phyloP scores from a whole-genome alignment of 495 filamentous ascomycete species.

The Penicillium fimorum region DNA sequence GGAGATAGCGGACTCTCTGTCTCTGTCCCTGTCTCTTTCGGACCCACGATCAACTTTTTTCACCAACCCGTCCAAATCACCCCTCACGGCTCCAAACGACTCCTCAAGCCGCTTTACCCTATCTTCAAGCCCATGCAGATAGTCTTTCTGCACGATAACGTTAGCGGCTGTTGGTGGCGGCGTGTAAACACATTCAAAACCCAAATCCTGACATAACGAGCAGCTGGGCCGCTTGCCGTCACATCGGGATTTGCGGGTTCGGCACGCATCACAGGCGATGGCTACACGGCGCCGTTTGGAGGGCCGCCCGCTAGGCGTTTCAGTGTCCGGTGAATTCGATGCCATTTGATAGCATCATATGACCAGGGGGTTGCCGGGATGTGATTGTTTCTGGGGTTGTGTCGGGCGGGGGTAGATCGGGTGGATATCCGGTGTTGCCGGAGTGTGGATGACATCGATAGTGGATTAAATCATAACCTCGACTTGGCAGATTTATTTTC shows the following conservation, averaged over 20 bases:
- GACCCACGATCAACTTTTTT: slow-evolving; percentile 11
- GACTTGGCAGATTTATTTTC: neutral
- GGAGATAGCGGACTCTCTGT: neutral
- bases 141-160: slow-evolving; percentile 47
- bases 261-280: slow-evolving; percentile 46
- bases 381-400: neutral
- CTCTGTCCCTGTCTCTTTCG: neutral
- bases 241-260: slow-evolving; percentile 49
- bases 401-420: neutral
- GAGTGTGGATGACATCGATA: neutral
- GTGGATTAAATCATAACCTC: neutral
- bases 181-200: slow-evolving; percentile 48
- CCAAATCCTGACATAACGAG: slow-evolving; percentile 40
- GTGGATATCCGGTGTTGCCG: neutral
- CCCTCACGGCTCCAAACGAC: slow-evolving; percentile 21
- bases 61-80: slow-evolving; percentile 29
- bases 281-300: slow-evolving; percentile 37
- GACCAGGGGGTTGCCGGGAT: neutral
- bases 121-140: slow-evolving; percentile 23
- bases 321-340: slow-evolving; percentile 3
- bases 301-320: neutral
- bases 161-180: slow-evolving; percentile 38
- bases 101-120: slow-evolving; percentile 25
- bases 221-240: slow-evolving; percentile 49
- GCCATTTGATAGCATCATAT: slow-evolving; percentile 5